A percentile compares a stretch with the other conserved stretches of the same genome.
phyloP scores from a whole-genome alignment of 306 rosid genomes.

The Quillaja saponaria region DNA sequence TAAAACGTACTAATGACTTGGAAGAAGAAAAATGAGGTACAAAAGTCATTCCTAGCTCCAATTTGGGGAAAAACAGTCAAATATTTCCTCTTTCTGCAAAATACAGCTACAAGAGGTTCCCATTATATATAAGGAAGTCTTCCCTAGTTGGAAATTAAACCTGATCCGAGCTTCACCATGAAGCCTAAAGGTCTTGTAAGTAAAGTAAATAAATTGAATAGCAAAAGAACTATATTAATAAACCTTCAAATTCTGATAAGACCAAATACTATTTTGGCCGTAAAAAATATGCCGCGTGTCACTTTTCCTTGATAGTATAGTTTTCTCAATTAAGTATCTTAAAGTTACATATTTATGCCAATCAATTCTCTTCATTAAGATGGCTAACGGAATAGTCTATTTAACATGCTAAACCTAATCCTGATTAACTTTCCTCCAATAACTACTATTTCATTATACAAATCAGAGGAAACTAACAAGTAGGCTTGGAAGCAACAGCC shows the following conservation, averaged over 20 bases:
- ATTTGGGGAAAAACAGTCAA: slow-evolving; percentile 8
- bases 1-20: not conserved
- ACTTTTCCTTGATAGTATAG: too few relatives aligned
- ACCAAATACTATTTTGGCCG: too few relatives aligned
- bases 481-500: too few relatives aligned
- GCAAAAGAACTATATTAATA: slow-evolving; percentile 20
- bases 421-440: too few relatives aligned
- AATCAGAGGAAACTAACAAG: too few relatives aligned
- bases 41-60: not conserved
- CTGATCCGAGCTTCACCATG: slow-evolving; percentile 16
- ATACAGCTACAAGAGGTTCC: slow-evolving; percentile 3
- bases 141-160: slow-evolving; percentile 6
- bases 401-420: too few relatives aligned
- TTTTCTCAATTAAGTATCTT: too few relatives aligned
- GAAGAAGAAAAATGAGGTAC: not conserved
- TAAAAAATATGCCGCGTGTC: too few relatives aligned
- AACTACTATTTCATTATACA: too few relatives aligned
- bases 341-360: too few relatives aligned
- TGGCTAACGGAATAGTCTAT: too few relatives aligned
- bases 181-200: slow-evolving; percentile 19
- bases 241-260: not conserved
- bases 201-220: slow-evolving; percentile 14
- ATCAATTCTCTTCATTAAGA: too few relatives aligned
- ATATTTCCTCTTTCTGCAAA: slow-evolving; percentile 2
- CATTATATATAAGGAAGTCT: not conserved